phyloP scores from a whole-genome alignment of 2,329 filamentous ascomycete species.

The Moelleriella libera region DNA sequence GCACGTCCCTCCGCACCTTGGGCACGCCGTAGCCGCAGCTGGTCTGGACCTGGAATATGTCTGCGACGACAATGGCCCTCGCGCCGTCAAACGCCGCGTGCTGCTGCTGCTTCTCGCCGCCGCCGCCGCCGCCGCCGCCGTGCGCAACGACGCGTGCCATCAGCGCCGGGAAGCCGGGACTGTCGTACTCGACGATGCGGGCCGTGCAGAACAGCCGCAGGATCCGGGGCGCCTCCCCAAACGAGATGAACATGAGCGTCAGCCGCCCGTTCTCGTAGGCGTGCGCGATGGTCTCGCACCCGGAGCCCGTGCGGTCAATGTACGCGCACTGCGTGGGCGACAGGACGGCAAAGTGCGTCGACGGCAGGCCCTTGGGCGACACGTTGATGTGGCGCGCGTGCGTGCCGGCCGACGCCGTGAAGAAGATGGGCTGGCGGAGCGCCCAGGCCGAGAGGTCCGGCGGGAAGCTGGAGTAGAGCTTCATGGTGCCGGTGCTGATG shows the following conservation, averaged over 20 bases:
- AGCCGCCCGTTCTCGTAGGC: constrained; percentile 64
- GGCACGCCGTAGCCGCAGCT: constrained; percentile 54
- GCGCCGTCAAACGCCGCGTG: constrained; percentile 37
- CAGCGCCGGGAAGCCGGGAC: constrained; percentile 29
- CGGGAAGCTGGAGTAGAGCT: constrained; percentile 41
- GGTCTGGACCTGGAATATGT: constrained; percentile 53
- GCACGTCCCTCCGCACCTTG: constrained; percentile 26
- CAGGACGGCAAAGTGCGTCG: constrained; percentile 47
- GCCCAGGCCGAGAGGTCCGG: constrained; percentile 48
- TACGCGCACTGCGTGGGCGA: constrained; percentile 48
- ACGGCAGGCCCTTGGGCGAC: constrained; percentile 57
- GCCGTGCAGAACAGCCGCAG: constrained; percentile 49
- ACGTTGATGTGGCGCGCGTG: constrained; percentile 59
- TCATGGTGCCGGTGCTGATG: constrained; percentile 22
- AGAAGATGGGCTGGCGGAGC: constrained; percentile 57
- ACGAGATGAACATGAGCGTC: constrained; percentile 62
- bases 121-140: too few species aligned
- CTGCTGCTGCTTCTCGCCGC: too few species aligned
- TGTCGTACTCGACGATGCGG: constrained; percentile 44
- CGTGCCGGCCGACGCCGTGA: constrained; percentile 57
- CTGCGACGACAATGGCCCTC: constrained; percentile 44
- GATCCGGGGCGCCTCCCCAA: constrained; percentile 44
- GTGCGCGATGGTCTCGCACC: constrained; percentile 63
- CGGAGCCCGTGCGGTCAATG: constrained; percentile 61
- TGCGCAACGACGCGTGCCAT: constrained; percentile 27